Conservation (phyloP, 2,329 filamentous ascomycete genomes). For the Beauveria medogensis region DNA sequence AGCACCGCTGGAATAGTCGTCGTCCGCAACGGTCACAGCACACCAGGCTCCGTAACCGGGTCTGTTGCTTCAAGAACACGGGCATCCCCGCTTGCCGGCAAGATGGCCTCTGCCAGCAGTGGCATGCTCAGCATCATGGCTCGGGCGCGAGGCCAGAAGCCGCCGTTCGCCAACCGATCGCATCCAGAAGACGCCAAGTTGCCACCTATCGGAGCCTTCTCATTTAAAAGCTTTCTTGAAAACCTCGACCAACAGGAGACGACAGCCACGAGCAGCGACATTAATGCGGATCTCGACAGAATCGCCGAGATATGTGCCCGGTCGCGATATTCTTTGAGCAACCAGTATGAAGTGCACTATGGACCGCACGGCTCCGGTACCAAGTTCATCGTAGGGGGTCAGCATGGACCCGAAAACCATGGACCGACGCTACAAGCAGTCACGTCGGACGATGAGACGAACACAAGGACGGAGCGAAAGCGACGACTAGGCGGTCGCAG, state of each 20-base stretch:
- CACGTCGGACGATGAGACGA: slow-evolving; percentile 45
- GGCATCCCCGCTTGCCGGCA: slow-evolving; percentile 25
- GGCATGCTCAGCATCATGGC: slow-evolving; percentile 33
- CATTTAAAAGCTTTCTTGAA: slow-evolving; percentile 56
- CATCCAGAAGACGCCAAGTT: slow-evolving; percentile 35
- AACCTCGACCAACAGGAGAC: slow-evolving; percentile 36
- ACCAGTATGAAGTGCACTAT: slow-evolving; percentile 60
- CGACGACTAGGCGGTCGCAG: slow-evolving; percentile 33
- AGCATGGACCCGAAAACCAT: slow-evolving; percentile 19
- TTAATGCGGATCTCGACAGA: slow-evolving; percentile 51
- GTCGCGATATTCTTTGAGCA: slow-evolving; percentile 56
- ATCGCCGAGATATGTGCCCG: slow-evolving; percentile 61
- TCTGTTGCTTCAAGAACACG: slow-evolving; percentile 23
- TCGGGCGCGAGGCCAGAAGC: slow-evolving; percentile 8
- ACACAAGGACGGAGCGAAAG: slow-evolving; percentile 28
- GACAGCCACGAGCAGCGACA: slow-evolving; percentile 32
- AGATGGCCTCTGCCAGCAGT: slow-evolving; percentile 26
- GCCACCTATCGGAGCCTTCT: slow-evolving; percentile 55
- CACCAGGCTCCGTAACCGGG: slow-evolving; percentile 10
- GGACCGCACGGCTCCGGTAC: slow-evolving; percentile 52
- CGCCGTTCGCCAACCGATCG: not conserved
- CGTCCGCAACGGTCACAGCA: slow-evolving; percentile 4
- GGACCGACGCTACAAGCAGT: slow-evolving; percentile 52
- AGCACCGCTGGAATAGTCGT: slow-evolving; percentile 23
- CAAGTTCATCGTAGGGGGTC: slow-evolving; percentile 31